A percentile compares a stretch with the other conserved stretches of the same genome.
phyloP scores from a whole-genome alignment of 768 basidiomycete genomes.

The Tricholoma flavovirens region DNA sequence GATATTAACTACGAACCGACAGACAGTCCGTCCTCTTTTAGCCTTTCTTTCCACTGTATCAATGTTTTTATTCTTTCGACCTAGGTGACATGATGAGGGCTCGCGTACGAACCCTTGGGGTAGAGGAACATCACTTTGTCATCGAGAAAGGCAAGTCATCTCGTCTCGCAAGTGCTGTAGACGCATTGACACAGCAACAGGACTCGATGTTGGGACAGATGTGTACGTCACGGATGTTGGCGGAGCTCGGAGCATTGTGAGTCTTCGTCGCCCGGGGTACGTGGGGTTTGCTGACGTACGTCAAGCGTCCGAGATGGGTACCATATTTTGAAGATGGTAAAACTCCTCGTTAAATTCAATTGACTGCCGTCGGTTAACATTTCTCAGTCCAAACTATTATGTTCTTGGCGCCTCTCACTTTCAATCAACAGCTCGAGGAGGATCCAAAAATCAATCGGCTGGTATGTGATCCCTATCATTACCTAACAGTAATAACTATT shows the following conservation, averaged over 20 bases:
- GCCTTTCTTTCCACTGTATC: background rate
- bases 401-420: conserved; percentile 74
- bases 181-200: conserved; percentile 11
- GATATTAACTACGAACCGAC: conserved; percentile 52
- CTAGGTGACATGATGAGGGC: conserved; percentile 70
- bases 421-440: conserved; percentile 71
- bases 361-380: background rate
- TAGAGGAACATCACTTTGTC: conserved; percentile 64
- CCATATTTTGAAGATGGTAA: conserved; percentile 71
- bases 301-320: conserved; percentile 60
- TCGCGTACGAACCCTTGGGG: conserved; percentile 64
- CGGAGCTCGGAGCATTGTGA: conserved; percentile 49
- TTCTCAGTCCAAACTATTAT: conserved; percentile 65
- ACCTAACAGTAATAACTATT: too few relatives aligned
- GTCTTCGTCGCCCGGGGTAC: background rate
- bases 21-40: conserved; percentile 43
- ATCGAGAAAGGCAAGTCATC: conserved; percentile 46
- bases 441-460: conserved; percentile 60
- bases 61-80: conserved; percentile 3
- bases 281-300: background rate
- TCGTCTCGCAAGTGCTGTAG: background rate
- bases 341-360: conserved; percentile 1
- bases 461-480: conserved; percentile 26
- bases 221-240: conserved; percentile 71
- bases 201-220: conserved; percentile 40